These are phyloP conservation scores for Candida namnaoensis DNA, from an alignment of 805 yeast genomes.

Conservation along the genomic window DNA sequence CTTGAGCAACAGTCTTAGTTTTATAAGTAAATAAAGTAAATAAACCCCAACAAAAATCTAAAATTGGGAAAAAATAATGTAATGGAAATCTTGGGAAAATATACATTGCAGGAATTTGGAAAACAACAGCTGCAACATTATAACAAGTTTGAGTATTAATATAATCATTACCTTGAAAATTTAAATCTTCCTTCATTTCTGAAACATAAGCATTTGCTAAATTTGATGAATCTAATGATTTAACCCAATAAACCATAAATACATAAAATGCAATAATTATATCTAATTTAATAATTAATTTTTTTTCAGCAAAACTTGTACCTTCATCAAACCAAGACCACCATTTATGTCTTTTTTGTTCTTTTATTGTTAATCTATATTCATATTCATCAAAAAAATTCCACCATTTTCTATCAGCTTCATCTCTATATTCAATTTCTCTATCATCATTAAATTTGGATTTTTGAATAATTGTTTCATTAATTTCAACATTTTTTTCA, in stretches of 20 bases:
- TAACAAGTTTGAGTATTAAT: slow-evolving; percentile 49
- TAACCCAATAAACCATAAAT: slow-evolving; percentile 59
- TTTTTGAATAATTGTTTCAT: too few relatives aligned
- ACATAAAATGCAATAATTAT: slow-evolving; percentile 41
- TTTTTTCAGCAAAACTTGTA: slow-evolving; percentile 34
- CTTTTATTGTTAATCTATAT: slow-evolving; percentile 34
- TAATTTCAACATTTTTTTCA: too few relatives aligned
- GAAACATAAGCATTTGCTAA: slow-evolving; percentile 56
- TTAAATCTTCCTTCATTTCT: slow-evolving; percentile 46
- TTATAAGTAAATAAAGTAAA: slow-evolving; percentile 44
- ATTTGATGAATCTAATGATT: slow-evolving; percentile 51
- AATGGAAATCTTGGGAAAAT: slow-evolving; percentile 45
- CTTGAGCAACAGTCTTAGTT: slow-evolving; percentile 33
- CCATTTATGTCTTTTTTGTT: slow-evolving; percentile 31
- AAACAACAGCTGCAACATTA: slow-evolving; percentile 47
- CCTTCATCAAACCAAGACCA: slow-evolving; percentile 46
- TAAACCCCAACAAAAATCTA: slow-evolving; percentile 57
- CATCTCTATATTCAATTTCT: slow-evolving; percentile 25
- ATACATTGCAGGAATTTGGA: slow-evolving; percentile 55
- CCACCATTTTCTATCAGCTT: slow-evolving; percentile 32
- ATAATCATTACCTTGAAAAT: slow-evolving; percentile 52
- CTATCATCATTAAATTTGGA: too few relatives aligned
- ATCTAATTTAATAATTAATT: slow-evolving; percentile 40
- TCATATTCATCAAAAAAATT: slow-evolving; percentile 49
- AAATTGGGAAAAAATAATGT: slow-evolving; percentile 33